A percentile compares a stretch with the other conserved stretches of the same genome.
Conservation (phyloP, 78 protist genomes). For the Dictyostelium intermedium region DNA sequence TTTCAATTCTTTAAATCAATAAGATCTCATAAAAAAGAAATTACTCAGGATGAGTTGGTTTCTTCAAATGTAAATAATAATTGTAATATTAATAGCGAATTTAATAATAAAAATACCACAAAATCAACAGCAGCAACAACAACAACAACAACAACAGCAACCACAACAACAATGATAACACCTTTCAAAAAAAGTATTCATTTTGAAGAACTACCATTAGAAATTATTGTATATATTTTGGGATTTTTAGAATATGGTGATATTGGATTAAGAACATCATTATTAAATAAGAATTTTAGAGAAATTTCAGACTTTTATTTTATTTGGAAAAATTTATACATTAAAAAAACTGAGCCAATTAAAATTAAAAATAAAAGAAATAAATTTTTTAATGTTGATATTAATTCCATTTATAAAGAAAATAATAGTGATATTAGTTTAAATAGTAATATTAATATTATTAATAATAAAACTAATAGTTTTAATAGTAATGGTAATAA, state of each 20-base stretch:
- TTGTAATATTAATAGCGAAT: not conserved
- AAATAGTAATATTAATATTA: not conserved
- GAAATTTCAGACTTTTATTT: conserved; percentile 1
- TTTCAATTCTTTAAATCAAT: not conserved
- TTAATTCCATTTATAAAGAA: not conserved
- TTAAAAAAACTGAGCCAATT: not conserved
- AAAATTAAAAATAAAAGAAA: conserved; percentile 6
- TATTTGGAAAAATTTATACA: conserved; percentile 31
- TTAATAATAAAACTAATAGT: not conserved
- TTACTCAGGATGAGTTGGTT: not conserved
- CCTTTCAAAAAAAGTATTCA: not conserved
- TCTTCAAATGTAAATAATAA: not conserved
- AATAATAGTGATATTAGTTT: not conserved
- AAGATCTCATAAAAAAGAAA: not conserved
- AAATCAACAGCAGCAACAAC: not conserved
- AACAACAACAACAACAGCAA: not conserved
- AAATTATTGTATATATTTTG: conserved; percentile 22
- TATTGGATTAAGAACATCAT: not conserved
- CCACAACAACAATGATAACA: not conserved
- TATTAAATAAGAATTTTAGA: conserved; percentile 26
- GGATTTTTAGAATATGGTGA: conserved; percentile 13
- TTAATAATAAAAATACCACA: not conserved
- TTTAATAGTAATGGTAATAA: not conserved
- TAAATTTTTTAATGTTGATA: not conserved
- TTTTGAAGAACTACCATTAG: conserved; percentile 27